Conservation (phyloP, 2,329 filamentous ascomycete genomes). For the Penicillium occitanis region DNA sequence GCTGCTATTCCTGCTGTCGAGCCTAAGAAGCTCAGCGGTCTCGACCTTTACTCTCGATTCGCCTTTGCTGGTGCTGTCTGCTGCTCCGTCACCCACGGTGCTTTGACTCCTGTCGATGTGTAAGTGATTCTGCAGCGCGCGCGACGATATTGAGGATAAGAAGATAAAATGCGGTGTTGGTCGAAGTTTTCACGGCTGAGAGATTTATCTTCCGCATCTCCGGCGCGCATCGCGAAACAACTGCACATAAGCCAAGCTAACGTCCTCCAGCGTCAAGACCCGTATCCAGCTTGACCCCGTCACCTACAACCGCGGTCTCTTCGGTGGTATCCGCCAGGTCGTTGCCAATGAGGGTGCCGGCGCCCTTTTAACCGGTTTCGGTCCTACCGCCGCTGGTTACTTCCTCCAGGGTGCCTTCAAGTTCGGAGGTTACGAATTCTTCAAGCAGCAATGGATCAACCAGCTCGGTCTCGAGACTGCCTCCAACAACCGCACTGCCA, state of each 20-base stretch:
- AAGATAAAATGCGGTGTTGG: background rate
- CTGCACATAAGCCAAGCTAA: conserved; percentile 16
- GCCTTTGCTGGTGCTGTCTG: conserved; percentile 96
- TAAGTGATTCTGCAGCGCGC: conserved; percentile 54
- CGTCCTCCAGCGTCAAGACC: conserved; percentile 77
- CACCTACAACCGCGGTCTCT: conserved; percentile 84
- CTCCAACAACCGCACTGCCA: conserved; percentile 73
- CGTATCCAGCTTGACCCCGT: conserved; percentile 88
- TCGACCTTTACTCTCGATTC: conserved; percentile 89
- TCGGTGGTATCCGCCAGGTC: conserved; percentile 85
- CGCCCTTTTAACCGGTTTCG: conserved; percentile 80
- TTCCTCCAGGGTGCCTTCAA: conserved; percentile 94
- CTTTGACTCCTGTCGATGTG: conserved; percentile 98
- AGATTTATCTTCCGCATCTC: background rate
- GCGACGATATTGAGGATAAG: background rate
- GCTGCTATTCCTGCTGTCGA: conserved; percentile 31
- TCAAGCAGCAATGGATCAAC: conserved; percentile 91
- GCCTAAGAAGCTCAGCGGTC: conserved; percentile 58
- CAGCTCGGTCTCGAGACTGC: conserved; percentile 73
- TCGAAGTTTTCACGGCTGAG: background rate
- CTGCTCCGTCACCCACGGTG: conserved; percentile 97
- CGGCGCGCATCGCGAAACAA: conserved; percentile 3
- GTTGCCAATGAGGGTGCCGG: conserved; percentile 79
- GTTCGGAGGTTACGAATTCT: conserved; percentile 93
- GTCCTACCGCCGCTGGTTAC: conserved; percentile 84